phyloP scores from a whole-genome alignment of 371 early-diverging fungal genomes.

The Saksenaea vasiformis region DNA sequence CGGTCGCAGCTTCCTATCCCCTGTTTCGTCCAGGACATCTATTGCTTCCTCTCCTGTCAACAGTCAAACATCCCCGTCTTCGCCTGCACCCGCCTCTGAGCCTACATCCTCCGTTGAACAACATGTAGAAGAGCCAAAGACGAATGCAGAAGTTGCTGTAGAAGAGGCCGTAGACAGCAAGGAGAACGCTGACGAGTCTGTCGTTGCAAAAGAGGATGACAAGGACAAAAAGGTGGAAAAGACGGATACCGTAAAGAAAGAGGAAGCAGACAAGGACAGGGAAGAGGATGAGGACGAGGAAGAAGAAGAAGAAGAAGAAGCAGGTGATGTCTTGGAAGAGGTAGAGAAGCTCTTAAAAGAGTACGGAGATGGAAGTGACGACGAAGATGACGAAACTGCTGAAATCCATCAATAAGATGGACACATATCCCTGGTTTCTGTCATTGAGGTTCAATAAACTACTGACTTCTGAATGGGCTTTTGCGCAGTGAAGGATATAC shows the following conservation, averaged over 20 bases:
- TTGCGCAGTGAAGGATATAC: no score
- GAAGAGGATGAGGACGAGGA: no score
- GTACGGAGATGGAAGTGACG: background rate
- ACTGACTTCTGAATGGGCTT: no score
- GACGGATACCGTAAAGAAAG: slow-evolving; percentile 53
- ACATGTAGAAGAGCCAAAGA: background rate
- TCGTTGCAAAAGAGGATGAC: background rate
- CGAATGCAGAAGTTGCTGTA: background rate
- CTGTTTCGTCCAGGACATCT: slow-evolving; percentile 18
- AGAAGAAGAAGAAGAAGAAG: slow-evolving; percentile 17
- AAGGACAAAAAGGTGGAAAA: slow-evolving; percentile 14
- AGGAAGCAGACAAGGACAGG: slow-evolving; percentile 53
- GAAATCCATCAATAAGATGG: background rate
- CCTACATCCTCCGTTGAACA: background rate
- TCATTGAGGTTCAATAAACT: no score
- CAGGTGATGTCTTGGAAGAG: slow-evolving; percentile 18
- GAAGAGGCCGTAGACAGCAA: background rate
- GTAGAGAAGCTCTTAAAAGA: slow-evolving; percentile 27
- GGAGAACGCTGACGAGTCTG: slow-evolving; percentile 7
- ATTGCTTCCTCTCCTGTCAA: slow-evolving; percentile 13
- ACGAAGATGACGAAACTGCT: background rate
- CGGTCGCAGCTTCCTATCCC: slow-evolving; percentile 11
- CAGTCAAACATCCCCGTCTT: background rate
- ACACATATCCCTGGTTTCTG: no score
- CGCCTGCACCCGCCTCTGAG: background rate